Conservation (phyloP, 192 early-diverging fungal genomes). For the Coemansia sp. region DNA sequence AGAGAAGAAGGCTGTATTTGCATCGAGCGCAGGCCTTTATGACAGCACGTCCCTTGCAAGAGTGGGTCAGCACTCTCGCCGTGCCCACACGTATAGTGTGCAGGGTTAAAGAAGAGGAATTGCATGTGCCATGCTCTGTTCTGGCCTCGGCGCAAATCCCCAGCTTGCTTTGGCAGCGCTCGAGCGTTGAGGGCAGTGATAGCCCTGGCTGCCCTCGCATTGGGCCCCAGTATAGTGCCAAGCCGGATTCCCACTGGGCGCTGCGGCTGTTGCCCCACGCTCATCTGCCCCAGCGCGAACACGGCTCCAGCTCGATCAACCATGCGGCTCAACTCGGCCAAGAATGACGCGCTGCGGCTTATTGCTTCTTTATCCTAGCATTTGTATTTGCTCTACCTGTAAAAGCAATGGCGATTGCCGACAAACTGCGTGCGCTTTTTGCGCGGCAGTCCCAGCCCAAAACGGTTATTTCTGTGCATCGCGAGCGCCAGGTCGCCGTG, state of each 20-base stretch:
- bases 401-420: slow-evolving; percentile 19
- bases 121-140: slow-evolving; percentile 13
- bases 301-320: neutral
- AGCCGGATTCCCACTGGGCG: neutral
- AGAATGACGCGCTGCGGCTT: neutral
- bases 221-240: slow-evolving; percentile 12
- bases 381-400: no score
- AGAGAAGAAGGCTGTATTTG: slow-evolving; percentile 3
- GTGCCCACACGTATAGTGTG: slow-evolving; percentile 26
- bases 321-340: slow-evolving; percentile 8
- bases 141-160: slow-evolving; percentile 8
- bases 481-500: slow-evolving; percentile 43
- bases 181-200: neutral
- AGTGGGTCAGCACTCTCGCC: slow-evolving; percentile 24
- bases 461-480: slow-evolving; percentile 37
- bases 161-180: neutral
- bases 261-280: slow-evolving; percentile 1
- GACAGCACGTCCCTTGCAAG: neutral
- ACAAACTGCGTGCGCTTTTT: slow-evolving; percentile 29
- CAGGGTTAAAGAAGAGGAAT: slow-evolving; percentile 11
- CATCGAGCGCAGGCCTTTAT: neutral
- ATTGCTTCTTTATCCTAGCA: no score
- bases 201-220: slow-evolving; percentile 2
- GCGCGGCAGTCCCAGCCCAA: slow-evolving; percentile 15
- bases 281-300: neutral